Evolutionary conservation across 805 yeast genomes (phyloP), one percentile per base, ranked within the genome.

Genomic region (Zygosaccharomyces bisporus): DNA sequence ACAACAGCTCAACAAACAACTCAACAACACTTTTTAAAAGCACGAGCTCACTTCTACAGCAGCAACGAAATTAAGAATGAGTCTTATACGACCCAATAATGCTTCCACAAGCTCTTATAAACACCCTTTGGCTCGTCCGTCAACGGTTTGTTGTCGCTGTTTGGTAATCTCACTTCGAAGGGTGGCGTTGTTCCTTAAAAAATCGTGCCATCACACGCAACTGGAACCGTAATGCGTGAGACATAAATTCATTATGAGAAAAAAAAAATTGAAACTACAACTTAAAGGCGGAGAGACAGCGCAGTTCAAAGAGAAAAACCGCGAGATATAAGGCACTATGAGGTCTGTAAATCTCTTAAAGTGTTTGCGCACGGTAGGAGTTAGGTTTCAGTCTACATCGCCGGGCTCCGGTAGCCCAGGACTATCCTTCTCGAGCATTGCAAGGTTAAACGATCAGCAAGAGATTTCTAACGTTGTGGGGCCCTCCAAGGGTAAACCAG

Each of bases 391-490:
- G n/a, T 47, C 51, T 5, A 41, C 31, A 24, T 29, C 34, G 6
- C 39, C 45, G 5, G 42, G 34, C 37, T n/a, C 37, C n/a, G 40
- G 45, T 18, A 38, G 43, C 8, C 29, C 49, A 13, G 36, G 43
- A 3, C 32, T 48, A 17, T 47, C 56, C 21, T 52, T 52, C 34
- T 50, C 55, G 4, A 39, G 49, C 18, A 45, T 53, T 7, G 49
- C 56, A 8, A 51, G 46, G 36, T 34, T 42, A 10, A 42, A 21
- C 6, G 44, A 38, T 13, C 39, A 32, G 10, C 45, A 39, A 36
- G 49, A 52, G 29, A 44, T 51, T 30, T 48, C 52, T 24, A 51
- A 56, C 27, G 54, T 52, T 38, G 43, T 53, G 30, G 40, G 48
- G 29, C 50, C 47, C 20, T 32, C 35, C 7, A 32, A 34, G 33